These are phyloP conservation scores for Saitozyma sp. DNA, from an alignment of 768 basidiomycete species.

Conservation along the genomic window DNA sequence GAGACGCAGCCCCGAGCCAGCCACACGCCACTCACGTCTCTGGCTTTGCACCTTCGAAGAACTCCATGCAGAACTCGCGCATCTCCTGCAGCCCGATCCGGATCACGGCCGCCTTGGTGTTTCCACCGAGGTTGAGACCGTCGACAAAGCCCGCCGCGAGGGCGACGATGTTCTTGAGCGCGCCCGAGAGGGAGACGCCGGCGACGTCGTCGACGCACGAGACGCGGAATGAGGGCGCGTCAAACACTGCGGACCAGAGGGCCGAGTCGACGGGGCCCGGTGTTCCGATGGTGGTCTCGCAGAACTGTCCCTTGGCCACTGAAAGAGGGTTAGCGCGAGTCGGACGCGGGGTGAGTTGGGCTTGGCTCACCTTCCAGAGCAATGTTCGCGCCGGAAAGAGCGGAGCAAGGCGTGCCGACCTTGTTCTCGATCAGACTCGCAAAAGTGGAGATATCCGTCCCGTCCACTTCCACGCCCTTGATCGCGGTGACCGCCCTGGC, in stretches of 20 bases:
- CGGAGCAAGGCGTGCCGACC: constrained; percentile 54
- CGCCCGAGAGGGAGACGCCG: constrained; percentile 56
- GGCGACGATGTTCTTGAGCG: constrained; percentile 57
- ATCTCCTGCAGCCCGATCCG: constrained; percentile 57
- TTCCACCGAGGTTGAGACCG: constrained; percentile 55
- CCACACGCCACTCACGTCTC: constrained; percentile 35
- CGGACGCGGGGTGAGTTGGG: neutral
- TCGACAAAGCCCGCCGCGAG: constrained; percentile 58
- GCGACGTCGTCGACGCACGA: constrained; percentile 55
- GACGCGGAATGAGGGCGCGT: constrained; percentile 55
- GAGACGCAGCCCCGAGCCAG: too few species aligned
- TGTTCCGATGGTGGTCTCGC: constrained; percentile 57
- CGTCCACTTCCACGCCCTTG: constrained; percentile 58
- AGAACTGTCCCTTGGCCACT: constrained; percentile 56
- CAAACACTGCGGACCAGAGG: constrained; percentile 55
- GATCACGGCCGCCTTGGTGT: constrained; percentile 57
- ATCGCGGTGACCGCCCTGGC: constrained; percentile 55
- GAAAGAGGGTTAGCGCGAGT: neutral
- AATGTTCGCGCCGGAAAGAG: constrained; percentile 57
- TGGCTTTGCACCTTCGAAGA: constrained; percentile 54
- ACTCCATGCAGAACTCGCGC: constrained; percentile 55
- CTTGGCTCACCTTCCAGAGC: constrained; percentile 48
- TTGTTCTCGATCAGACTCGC: constrained; percentile 54
- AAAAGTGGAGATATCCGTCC: constrained; percentile 55
- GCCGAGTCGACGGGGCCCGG: constrained; percentile 48